Evolutionary conservation across 805 yeast species (phyloP).

Genomic region (Candida vartiovaarae): DNA sequence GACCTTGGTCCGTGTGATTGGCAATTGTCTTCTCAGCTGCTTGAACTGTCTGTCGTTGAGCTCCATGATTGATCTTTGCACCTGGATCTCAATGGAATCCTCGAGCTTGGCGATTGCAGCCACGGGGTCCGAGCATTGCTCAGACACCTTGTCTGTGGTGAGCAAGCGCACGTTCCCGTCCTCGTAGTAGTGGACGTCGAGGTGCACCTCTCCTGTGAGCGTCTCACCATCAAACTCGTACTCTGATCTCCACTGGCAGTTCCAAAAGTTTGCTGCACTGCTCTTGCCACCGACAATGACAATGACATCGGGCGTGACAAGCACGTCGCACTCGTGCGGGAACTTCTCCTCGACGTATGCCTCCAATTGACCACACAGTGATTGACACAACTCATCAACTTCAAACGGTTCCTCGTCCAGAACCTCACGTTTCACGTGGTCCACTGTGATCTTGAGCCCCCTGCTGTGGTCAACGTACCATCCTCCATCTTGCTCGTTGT

Average conservation of each 20-base stretch:
- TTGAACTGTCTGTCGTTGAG: constrained; percentile 81
- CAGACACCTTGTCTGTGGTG: constrained; percentile 30
- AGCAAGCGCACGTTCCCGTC: constrained; percentile 90
- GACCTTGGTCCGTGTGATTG: constrained; percentile 84
- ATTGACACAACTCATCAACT: constrained; percentile 13
- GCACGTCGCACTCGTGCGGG: constrained; percentile 49
- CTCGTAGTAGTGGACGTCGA: constrained; percentile 89
- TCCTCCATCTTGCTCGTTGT: constrained; percentile 42
- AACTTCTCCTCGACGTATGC: constrained; percentile 59
- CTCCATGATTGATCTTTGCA: constrained; percentile 57
- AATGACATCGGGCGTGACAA: constrained; percentile 22
- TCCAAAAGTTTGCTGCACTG: constrained; percentile 75
- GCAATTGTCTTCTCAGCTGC: constrained; percentile 80
- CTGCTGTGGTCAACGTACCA: constrained; percentile 44
- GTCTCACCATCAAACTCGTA: constrained; percentile 36
- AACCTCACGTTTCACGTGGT: constrained; percentile 41
- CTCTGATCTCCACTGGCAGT: constrained; percentile 79
- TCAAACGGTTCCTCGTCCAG: constrained; percentile 44
- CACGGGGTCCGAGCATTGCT: constrained; percentile 24
- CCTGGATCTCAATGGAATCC: constrained; percentile 46
- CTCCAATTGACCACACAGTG: constrained; percentile 16
- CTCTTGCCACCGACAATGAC: constrained; percentile 65
- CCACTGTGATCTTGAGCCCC: constrained; percentile 49
- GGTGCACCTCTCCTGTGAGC: constrained; percentile 46
- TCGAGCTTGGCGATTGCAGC: constrained; percentile 51